Evolutionary conservation across 345 rosid genomes (phyloP), one percentile per base, ranked within the genome.

Genomic region (Balakata baccata): DNA sequence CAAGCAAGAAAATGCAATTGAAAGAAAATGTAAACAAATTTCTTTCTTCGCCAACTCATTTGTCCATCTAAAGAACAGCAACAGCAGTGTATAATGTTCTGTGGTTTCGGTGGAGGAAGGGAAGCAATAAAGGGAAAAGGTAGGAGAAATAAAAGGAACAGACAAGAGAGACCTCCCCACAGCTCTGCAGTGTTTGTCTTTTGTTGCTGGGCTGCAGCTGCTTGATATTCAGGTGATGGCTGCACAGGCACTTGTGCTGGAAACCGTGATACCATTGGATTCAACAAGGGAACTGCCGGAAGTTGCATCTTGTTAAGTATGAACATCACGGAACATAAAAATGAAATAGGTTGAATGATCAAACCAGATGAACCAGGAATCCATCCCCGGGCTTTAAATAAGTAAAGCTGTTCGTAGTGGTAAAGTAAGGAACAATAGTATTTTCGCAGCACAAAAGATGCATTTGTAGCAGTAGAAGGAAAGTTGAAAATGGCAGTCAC

Each of bases 391-490:
- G 90, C 73, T 79, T 76, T 90, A 65, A 93, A 88, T 73, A 75
- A 90, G 86, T 96, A 93, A 67, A 89, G 77, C 74, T 91, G 95
- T 77, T 93, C 98, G 34, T 89, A 96, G 54, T 88, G 88, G 52
- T 78, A 84, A 72, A 96, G 97, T 77, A 96, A 74, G 41, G 98
- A 93, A 67, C 81, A 70, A 68, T 96, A 96, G 79, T 93, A 91
- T 81, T 93, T 96, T 73, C 99, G 96, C 82, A 96, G 86, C 64
- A 93, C 91, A 66, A 87, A 96, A 11, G 99, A 96, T 17, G 98
- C 98, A 69, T 93, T 96, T 52, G 97, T 96, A 9, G 99, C 99
- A 16, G 98, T 96, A 11, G 98, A 91, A 6, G 99, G 99, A 77
- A 96, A 96, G 77, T 90, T 89, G 76, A 96, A 96, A n/a, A 89